A percentile compares a stretch with the other conserved stretches of the same genome.
These are phyloP conservation scores for Nakazawaea siamensis DNA, from an alignment of 805 yeast genomes.

Conservation along the genomic window DNA sequence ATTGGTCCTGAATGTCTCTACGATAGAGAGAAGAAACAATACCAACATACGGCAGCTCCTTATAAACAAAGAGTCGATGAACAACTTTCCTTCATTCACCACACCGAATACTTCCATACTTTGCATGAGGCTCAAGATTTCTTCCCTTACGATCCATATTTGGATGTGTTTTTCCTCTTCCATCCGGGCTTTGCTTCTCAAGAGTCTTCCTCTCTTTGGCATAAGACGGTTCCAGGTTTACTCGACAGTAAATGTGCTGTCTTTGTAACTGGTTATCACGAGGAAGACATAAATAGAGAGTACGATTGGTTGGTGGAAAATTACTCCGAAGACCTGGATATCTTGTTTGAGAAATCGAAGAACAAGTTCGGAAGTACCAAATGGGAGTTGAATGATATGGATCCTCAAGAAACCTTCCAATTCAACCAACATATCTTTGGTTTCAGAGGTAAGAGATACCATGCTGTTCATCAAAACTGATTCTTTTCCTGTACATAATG, in stretches of 20 bases:
- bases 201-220: conserved; percentile 75
- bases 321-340: conserved; percentile 71
- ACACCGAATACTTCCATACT: conserved; percentile 87
- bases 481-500: background rate
- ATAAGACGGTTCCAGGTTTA: conserved; percentile 74
- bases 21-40: conserved; percentile 61
- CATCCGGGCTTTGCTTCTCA: conserved; percentile 91
- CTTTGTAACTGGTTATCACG: conserved; percentile 84
- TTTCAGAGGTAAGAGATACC: conserved; percentile 94
- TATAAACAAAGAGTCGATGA: conserved; percentile 67
- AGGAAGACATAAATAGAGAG: conserved; percentile 63
- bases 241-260: conserved; percentile 91
- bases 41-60: conserved; percentile 53
- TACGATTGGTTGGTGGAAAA: conserved; percentile 58
- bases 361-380: conserved; percentile 81
- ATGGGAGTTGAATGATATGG: conserved; percentile 87
- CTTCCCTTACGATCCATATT: conserved; percentile 96
- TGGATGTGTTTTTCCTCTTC: conserved; percentile 87
- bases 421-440: conserved; percentile 87
- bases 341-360: conserved; percentile 62
- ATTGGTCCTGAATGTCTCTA: conserved; percentile 89
- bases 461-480: conserved; percentile 45
- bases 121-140: conserved; percentile 88
- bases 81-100: conserved; percentile 66
- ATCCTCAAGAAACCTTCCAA: conserved; percentile 91